A percentile compares a stretch with the other conserved stretches of the same genome.
Conservation (phyloP, 176 grass and related monocot species). For the Oropetium thomaeum region DNA sequence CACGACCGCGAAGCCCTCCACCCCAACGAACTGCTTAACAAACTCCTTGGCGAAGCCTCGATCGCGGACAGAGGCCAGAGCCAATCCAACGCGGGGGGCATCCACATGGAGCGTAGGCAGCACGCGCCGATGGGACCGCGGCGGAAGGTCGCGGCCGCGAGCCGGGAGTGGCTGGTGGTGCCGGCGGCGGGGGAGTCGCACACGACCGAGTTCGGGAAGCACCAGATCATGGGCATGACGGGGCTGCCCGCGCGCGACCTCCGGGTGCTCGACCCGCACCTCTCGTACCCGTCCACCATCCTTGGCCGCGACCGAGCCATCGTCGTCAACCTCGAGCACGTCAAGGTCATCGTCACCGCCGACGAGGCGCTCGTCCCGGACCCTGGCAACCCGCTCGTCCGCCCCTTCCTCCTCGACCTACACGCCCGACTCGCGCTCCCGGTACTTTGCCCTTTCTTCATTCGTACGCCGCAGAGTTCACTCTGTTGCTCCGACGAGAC, state of each 20-base stretch:
- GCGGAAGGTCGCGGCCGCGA: slow-evolving; percentile 55
- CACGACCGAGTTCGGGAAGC: slow-evolving; percentile 52
- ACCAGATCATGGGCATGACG: slow-evolving; percentile 84
- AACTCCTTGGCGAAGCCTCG: background rate
- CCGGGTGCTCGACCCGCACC: slow-evolving; percentile 68
- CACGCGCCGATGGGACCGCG: slow-evolving; percentile 13
- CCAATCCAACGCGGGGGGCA: background rate
- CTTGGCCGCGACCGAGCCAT: slow-evolving; percentile 75
- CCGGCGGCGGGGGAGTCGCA: slow-evolving; percentile 48
- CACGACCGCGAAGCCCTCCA: background rate
- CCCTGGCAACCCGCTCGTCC: slow-evolving; percentile 42
- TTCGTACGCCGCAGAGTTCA: background rate
- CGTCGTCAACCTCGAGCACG: slow-evolving; percentile 81
- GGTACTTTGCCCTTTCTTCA: background rate
- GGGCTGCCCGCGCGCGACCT: slow-evolving; percentile 78
- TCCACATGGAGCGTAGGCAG: slow-evolving; percentile 26
- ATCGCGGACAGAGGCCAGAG: background rate
- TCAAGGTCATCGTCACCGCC: slow-evolving; percentile 77
- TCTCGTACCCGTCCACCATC: slow-evolving; percentile 85
- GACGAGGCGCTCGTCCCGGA: slow-evolving; percentile 66
- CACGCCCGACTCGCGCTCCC: slow-evolving; percentile 40
- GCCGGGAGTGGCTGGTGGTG: slow-evolving; percentile 80
- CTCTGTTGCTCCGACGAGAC: background rate
- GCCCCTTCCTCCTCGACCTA: slow-evolving; percentile 56
- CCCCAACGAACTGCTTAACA: slow-evolving; percentile 14